Percentiles rank a stretch among this genome's conserved stretches.
Evolutionary conservation across 306 rosid genomes (phyloP).

Genomic region (Fragaria nilgerrensis): DNA sequence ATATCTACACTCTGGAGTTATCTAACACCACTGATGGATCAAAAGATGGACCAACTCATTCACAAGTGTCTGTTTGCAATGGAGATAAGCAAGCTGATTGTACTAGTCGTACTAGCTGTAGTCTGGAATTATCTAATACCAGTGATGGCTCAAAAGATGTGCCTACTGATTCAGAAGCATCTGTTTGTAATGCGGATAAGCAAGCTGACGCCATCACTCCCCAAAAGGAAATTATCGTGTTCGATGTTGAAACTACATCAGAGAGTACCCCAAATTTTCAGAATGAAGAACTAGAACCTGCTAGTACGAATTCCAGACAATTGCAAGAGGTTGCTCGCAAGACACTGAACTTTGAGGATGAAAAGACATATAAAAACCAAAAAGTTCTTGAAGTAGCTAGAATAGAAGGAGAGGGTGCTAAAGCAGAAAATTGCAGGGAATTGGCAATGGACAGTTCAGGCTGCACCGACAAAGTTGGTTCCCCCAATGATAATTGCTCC

Average conservation of each 20-base stretch:
- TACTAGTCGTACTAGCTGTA: conserved; percentile 35
- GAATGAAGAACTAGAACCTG: conserved; percentile 34
- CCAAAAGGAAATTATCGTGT: conserved; percentile 28
- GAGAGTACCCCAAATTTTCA: conserved; percentile 40
- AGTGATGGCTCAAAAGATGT: conserved; percentile 60
- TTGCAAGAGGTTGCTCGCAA: conserved; percentile 38
- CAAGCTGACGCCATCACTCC: conserved; percentile 44
- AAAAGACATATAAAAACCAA: conserved; percentile 19
- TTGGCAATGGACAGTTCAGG: conserved; percentile 27
- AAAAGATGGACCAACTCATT: conserved; percentile 56
- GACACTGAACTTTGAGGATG: conserved; percentile 31
- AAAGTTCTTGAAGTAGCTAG: conserved; percentile 29
- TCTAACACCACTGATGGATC: conserved; percentile 47
- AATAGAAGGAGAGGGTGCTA: conserved; percentile 30
- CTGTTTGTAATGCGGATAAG: conserved; percentile 49
- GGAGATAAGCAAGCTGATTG: conserved; percentile 49
- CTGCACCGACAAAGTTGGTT: conserved; percentile 35
- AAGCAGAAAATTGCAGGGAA: conserved; percentile 31
- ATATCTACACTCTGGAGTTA: conserved; percentile 42
- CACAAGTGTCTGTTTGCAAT: conserved; percentile 44
- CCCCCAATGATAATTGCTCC: conserved; percentile 42
- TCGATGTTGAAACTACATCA: conserved; percentile 39
- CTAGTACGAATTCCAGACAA: conserved; percentile 21
- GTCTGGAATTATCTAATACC: conserved; percentile 45
- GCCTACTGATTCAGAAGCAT: conserved; percentile 55